These are phyloP conservation scores for Erodium moschatum DNA, from an alignment of 441 rosid genomes.

Conservation along the genomic window DNA sequence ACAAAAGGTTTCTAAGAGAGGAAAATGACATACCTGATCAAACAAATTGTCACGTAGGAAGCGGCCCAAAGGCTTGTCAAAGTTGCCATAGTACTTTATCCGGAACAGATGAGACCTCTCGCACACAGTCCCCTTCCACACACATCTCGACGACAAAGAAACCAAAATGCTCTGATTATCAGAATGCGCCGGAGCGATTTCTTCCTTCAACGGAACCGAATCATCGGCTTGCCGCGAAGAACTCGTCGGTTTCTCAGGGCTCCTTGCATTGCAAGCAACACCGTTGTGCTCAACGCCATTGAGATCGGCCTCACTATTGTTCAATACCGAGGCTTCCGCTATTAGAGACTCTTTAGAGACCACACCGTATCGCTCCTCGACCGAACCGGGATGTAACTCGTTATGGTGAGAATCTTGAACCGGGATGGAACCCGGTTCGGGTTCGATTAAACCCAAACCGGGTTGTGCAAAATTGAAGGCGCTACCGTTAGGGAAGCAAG, in stretches of 20 bases:
- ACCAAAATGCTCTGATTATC: conserved; percentile 98
- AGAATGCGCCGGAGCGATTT: conserved; percentile 85
- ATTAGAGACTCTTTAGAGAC: conserved; percentile 30
- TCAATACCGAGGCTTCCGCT: conserved; percentile 28
- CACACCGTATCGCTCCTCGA: conserved; percentile 32
- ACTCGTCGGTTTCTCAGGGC: conserved; percentile 5
- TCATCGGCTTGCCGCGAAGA: conserved; percentile 38
- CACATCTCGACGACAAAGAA: conserved; percentile 88
- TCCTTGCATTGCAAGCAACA: conserved; percentile 8
- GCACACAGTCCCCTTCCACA: conserved; percentile 95
- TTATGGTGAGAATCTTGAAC: background rate
- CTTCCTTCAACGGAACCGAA: conserved; percentile 50
- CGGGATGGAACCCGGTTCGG: background rate
- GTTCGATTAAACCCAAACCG: conserved; percentile 22
- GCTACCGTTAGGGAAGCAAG: conserved; percentile 33
- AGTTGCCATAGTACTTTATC: conserved; percentile 73
- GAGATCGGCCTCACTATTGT: conserved; percentile 25
- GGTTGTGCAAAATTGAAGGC: conserved; percentile 32
- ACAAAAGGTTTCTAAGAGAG: too few relatives aligned
- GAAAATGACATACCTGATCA: conserved; percentile 54
- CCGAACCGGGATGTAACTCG: conserved; percentile 25
- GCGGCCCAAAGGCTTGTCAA: conserved; percentile 41
- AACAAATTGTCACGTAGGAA: conserved; percentile 82
- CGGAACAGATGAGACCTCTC: conserved; percentile 91
- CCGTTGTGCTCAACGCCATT: conserved; percentile 26